These are phyloP conservation scores for Scorias spongiosa DNA, from an alignment of 2,329 filamentous ascomycete genomes.

Conservation along the genomic window DNA sequence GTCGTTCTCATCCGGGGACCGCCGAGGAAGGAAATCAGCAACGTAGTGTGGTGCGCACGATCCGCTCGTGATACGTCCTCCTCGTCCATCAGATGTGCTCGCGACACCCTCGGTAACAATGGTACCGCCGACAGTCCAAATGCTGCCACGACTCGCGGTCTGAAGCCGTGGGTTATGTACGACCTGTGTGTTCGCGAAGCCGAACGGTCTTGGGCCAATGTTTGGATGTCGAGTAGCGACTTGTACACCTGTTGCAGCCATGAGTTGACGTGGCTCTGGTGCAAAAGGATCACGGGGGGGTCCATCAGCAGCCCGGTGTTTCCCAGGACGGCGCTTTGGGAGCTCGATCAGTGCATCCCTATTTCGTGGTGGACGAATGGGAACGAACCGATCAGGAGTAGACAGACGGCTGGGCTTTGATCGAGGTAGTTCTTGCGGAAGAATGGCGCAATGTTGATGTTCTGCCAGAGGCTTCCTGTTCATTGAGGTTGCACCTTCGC, in stretches of 20 bases:
- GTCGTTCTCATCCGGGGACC: constrained; percentile 12
- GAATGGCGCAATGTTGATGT: background rate
- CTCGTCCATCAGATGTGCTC: constrained; percentile 42
- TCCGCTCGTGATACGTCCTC: constrained; percentile 50
- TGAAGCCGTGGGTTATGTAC: constrained; percentile 3
- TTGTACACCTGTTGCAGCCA: constrained; percentile 10
- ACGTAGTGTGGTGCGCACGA: constrained; percentile 54
- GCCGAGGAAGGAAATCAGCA: constrained; percentile 38
- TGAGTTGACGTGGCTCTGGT: constrained; percentile 4
- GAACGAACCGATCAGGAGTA: background rate
- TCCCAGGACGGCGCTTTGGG: background rate
- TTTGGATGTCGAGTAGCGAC: constrained; percentile 8
- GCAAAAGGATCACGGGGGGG: constrained; percentile 14
- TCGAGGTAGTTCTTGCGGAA: background rate
- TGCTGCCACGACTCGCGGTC: constrained; percentile 46
- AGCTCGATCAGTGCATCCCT: background rate
- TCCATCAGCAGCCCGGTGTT: background rate
- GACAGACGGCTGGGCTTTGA: background rate
- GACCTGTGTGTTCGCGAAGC: constrained; percentile 1
- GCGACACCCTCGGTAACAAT: constrained; percentile 22
- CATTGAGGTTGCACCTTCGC: background rate
- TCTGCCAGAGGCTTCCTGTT: background rate
- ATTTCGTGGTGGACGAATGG: background rate
- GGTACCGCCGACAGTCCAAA: constrained; percentile 66
- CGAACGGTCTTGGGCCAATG: constrained; percentile 1